Evolutionary conservation across 192 early-diverging fungal genomes (phyloP), one percentile per base, ranked within the genome.

Genomic region (Coemansia sp.): DNA sequence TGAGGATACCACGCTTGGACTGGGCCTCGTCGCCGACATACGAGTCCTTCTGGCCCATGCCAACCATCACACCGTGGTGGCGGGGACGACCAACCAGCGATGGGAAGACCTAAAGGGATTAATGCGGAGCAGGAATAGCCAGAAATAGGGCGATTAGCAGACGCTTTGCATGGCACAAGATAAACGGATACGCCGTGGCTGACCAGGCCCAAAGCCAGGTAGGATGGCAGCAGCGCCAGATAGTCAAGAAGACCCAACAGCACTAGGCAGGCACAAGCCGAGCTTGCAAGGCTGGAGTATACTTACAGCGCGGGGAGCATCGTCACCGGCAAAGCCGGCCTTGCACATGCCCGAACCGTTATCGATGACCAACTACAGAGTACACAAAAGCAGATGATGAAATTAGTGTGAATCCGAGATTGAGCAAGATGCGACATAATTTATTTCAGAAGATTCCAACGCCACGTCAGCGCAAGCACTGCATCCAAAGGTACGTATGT

Each of bases 341-440:
- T 94, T 94, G 87, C 92, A 94, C 92, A 94, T 94, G 78, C 93
- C 91, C 78, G 93, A 94, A 77, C 93, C 93, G 83, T 93, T 93
- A 83, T 94, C 93, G 76, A 94, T 92, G 72, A 93, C 93, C 76
- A 92, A 81, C 87, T 86, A 83, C 69, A 73, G 10, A 13, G 11
- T 56, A 42, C n/a, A 21, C 21, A 36, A 40, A 38, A 10, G 60
- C 31, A 67, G 46, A 33, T 63, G 33, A 26, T 53, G 31, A 59
- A 61, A 53, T n/a, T 39, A 46, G 51, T 36, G 64, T 68, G 62
- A 65, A 66, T 56, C 56, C 3, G 33, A 65, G 65, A 61, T 65
- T 70, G 72, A 73, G 66, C 59, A 50, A 55, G 43, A 59, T 65
- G 63, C 39, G 60, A 57, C 60, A 24, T 59, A 35, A 46, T 43